These are phyloP conservation scores for Trichophyton schoenleinii DNA, from an alignment of 2,329 filamentous ascomycete genomes.

Conservation along the genomic window DNA sequence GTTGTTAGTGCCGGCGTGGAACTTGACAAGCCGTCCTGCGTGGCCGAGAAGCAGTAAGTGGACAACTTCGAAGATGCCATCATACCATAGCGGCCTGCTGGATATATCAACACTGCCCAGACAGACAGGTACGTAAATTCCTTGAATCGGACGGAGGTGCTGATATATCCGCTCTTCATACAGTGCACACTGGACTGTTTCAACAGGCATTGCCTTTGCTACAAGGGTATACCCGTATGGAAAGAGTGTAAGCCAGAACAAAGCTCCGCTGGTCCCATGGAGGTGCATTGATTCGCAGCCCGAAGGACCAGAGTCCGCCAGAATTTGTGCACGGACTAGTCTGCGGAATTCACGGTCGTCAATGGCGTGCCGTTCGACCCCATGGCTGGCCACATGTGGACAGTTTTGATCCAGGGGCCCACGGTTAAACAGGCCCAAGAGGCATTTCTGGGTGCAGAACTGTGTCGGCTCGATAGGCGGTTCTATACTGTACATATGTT, in stretches of 20 bases:
- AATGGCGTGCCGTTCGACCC: constrained; percentile 9
- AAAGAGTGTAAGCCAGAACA: constrained; percentile 16
- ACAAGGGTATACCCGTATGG: constrained; percentile 16
- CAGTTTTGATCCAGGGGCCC: constrained; percentile 24
- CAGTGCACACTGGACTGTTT: constrained; percentile 4
- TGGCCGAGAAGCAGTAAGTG: constrained; percentile 9
- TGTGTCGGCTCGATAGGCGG: constrained; percentile 3
- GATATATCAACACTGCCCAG: constrained; percentile 14
- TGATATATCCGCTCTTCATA: constrained; percentile 14
- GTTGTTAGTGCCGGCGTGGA: not conserved
- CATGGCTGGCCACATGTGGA: constrained; percentile 30
- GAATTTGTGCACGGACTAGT: constrained; percentile 7
- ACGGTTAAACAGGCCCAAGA: constrained; percentile 25
- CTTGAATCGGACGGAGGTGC: constrained; percentile 12
- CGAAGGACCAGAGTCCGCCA: constrained; percentile 4
- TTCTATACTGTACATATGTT: not conserved
- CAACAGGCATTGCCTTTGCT: constrained; percentile 12
- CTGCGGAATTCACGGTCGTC: constrained; percentile 7
- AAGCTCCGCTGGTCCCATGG: constrained; percentile 14
- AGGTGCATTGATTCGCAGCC: constrained; percentile 14
- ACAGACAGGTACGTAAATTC: constrained; percentile 13
- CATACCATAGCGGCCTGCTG: constrained; percentile 7
- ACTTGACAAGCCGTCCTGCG: constrained; percentile 4
- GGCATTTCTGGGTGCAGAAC: constrained; percentile 32
- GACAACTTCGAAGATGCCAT: constrained; percentile 9